Conservation (phyloP, 1,284 basidiomycete species). For the Fomitopsis pinicola region DNA sequence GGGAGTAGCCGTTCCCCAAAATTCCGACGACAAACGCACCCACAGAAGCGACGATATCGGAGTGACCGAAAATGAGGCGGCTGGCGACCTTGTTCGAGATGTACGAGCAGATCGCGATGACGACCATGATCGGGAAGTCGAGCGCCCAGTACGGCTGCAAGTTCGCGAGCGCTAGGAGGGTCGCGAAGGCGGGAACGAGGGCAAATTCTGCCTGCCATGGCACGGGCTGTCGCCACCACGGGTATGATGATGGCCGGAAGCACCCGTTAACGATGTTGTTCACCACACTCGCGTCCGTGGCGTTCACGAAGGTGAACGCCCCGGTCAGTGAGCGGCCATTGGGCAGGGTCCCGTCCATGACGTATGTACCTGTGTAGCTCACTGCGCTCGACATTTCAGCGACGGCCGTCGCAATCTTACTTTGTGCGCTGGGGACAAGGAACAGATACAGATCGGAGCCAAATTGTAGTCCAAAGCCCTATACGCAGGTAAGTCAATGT, state of each 20-base stretch:
- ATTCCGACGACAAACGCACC: constrained; percentile 83
- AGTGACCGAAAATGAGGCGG: constrained; percentile 82
- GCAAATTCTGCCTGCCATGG: constrained; percentile 73
- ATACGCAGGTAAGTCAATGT: not conserved
- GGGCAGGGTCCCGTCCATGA: constrained; percentile 57
- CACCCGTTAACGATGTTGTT: constrained; percentile 61
- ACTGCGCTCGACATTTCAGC: constrained; percentile 43
- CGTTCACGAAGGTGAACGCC: constrained; percentile 72
- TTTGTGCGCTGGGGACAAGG: constrained; percentile 59
- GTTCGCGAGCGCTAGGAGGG: constrained; percentile 71
- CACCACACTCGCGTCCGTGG: constrained; percentile 32
- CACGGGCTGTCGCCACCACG: constrained; percentile 79
- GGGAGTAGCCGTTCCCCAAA: constrained; percentile 80
- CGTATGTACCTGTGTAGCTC: constrained; percentile 63
- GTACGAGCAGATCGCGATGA: constrained; percentile 80
- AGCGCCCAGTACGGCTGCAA: constrained; percentile 68
- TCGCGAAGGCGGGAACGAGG: constrained; percentile 78
- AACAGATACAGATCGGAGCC: constrained; percentile 84
- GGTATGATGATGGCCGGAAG: constrained; percentile 55
- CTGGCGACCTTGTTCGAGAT: constrained; percentile 77
- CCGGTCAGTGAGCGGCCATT: constrained; percentile 50
- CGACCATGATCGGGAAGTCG: constrained; percentile 79
- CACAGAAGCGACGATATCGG: constrained; percentile 79
- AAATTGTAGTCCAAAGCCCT: constrained; percentile 83
- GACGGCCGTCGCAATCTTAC: constrained; percentile 48